Conservation (phyloP, 1,284 basidiomycete species). For the Ustilago nuda region DNA sequence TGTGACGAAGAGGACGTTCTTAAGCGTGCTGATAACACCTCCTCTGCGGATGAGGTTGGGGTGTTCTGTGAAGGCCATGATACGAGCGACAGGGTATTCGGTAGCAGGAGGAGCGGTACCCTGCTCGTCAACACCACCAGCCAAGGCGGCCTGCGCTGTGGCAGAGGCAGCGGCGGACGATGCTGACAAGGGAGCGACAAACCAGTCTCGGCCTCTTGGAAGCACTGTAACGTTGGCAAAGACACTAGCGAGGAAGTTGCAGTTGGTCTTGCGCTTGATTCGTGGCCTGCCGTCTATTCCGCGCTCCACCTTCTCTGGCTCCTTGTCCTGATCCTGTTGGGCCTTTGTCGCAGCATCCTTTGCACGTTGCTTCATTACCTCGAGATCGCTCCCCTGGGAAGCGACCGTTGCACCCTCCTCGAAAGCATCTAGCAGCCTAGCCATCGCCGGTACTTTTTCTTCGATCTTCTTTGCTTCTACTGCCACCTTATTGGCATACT, state of each 20-base stretch:
- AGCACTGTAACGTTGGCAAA: conserved; percentile 67
- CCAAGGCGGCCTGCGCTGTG: conserved; percentile 49
- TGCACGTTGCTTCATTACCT: conserved; percentile 61
- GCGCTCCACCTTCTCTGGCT: conserved; percentile 48
- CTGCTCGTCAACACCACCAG: conserved; percentile 35
- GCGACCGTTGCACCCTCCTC: conserved; percentile 67
- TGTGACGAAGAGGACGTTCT: conserved; percentile 68
- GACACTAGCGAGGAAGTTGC: conserved; percentile 68
- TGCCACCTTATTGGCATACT: conserved; percentile 48
- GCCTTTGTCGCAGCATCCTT: conserved; percentile 49
- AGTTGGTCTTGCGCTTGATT: conserved; percentile 66
- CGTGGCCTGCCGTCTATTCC: conserved; percentile 53
- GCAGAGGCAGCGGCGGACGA: conserved; percentile 50
- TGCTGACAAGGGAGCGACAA: conserved; percentile 58
- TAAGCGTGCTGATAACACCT: conserved; percentile 66
- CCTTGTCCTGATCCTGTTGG: conserved; percentile 30
- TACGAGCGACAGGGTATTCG: conserved; percentile 65
- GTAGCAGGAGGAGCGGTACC: conserved; percentile 37
- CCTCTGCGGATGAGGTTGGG: conserved; percentile 67
- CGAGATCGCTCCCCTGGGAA: conserved; percentile 53
- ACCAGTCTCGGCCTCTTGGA: conserved; percentile 65
- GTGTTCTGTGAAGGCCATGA: conserved; percentile 68
- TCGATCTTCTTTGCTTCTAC: conserved; percentile 55
- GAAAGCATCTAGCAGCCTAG: conserved; percentile 64
- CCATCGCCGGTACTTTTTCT: conserved; percentile 62